These are phyloP conservation scores for Komagataea norvegica DNA, from an alignment of 1,139 yeast species.

Conservation along the genomic window DNA sequence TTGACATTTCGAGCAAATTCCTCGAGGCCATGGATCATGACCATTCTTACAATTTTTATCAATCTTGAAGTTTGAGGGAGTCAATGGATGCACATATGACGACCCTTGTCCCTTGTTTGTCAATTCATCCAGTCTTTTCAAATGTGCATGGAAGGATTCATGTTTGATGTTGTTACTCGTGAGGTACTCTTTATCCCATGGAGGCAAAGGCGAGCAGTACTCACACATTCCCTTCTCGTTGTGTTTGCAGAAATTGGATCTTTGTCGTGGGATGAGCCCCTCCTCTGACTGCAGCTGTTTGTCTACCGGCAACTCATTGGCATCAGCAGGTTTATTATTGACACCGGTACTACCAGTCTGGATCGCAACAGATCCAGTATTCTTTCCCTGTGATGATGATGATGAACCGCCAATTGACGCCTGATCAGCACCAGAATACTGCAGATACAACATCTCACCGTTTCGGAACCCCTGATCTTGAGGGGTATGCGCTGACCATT, in stretches of 20 bases:
- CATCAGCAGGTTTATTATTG: slow-evolving; percentile 2
- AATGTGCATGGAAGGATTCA: slow-evolving; percentile 77
- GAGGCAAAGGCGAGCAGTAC: slow-evolving; percentile 92
- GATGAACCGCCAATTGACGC: slow-evolving; percentile 3
- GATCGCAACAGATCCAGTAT: slow-evolving; percentile 10
- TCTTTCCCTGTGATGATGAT: slow-evolving; percentile 9
- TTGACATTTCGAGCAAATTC: slow-evolving; percentile 96
- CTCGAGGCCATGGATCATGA: slow-evolving; percentile 90
- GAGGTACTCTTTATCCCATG: slow-evolving; percentile 82
- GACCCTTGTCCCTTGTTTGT: slow-evolving; percentile 63
- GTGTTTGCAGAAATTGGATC: slow-evolving; percentile 71
- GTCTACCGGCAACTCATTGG: slow-evolving; percentile 56
- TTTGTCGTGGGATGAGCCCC: slow-evolving; percentile 68
- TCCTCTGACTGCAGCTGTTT: slow-evolving; percentile 57
- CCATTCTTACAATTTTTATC: slow-evolving; percentile 66
- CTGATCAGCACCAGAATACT: slow-evolving; percentile 33
- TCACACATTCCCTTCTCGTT: slow-evolving; percentile 97
- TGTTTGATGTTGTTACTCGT: slow-evolving; percentile 80
- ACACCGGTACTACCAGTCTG: slow-evolving; percentile 3
- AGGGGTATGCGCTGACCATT: slow-evolving; percentile 44
- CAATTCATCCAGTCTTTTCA: slow-evolving; percentile 65
- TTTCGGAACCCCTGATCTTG: slow-evolving; percentile 57
- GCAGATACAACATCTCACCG: slow-evolving; percentile 78
- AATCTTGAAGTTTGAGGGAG: slow-evolving; percentile 65
- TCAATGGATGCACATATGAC: slow-evolving; percentile 77